These are phyloP conservation scores for Cryphonectria nitschkei DNA, from an alignment of 2,329 filamentous ascomycete genomes.

Conservation along the genomic window DNA sequence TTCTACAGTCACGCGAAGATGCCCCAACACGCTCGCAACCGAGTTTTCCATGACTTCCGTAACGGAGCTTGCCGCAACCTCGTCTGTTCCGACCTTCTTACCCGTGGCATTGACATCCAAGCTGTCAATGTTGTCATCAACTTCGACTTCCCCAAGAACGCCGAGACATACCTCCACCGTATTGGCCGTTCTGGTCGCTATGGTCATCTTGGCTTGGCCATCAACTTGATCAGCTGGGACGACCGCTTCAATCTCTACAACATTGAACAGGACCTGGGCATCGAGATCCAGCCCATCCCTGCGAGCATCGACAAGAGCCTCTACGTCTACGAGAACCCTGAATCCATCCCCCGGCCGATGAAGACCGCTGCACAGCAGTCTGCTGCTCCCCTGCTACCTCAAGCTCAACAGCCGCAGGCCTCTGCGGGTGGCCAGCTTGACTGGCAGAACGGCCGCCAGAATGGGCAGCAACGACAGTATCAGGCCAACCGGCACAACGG, in stretches of 20 bases:
- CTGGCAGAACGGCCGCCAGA: slow-evolving; percentile 45
- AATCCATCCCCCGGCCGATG: slow-evolving; percentile 86
- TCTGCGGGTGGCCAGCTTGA: slow-evolving; percentile 38
- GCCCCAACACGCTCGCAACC: slow-evolving; percentile 95
- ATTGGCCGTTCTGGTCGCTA: slow-evolving; percentile 98
- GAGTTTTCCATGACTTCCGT: slow-evolving; percentile 98
- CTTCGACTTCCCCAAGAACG: slow-evolving; percentile 99
- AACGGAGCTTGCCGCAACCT: slow-evolving; percentile 98
- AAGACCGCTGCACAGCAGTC: slow-evolving; percentile 35
- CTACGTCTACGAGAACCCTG: slow-evolving; percentile 96
- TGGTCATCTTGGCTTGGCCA: slow-evolving; percentile 94
- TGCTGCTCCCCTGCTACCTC: slow-evolving; percentile 30
- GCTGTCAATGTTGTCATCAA: slow-evolving; percentile 99
- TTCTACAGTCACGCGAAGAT: slow-evolving; percentile 99
- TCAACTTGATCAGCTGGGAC: slow-evolving; percentile 99
- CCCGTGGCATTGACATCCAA: slow-evolving; percentile 98
- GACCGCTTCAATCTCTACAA: slow-evolving; percentile 99
- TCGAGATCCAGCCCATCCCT: slow-evolving; percentile 97
- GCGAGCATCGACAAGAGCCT: slow-evolving; percentile 94
- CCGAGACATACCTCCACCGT: slow-evolving; percentile 96
- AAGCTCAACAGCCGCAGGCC: slow-evolving; percentile 26
- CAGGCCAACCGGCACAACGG: slow-evolving; percentile 41
- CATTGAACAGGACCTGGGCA: slow-evolving; percentile 95
- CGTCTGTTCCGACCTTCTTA: slow-evolving; percentile 95
- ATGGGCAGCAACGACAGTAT: slow-evolving; percentile 44